These are phyloP conservation scores for Schoenoplectus triqueter DNA, from an alignment of 202 grass and related monocot genomes.

Conservation along the genomic window DNA sequence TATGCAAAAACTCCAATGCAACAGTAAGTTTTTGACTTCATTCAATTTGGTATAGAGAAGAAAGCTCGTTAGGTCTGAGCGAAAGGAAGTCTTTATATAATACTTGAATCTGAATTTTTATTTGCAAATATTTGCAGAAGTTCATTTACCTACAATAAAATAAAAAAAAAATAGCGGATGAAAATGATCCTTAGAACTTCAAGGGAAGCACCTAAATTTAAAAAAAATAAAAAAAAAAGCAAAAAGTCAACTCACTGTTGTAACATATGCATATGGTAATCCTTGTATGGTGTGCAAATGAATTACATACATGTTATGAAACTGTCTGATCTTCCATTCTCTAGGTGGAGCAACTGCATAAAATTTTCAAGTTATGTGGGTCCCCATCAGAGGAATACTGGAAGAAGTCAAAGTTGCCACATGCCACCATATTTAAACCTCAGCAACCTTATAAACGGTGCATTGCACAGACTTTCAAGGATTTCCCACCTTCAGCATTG, in stretches of 20 bases:
- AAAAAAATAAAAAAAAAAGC: background rate
- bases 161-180: background rate
- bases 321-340: slow-evolving; percentile 11
- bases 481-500: slow-evolving; percentile 77
- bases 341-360: slow-evolving; percentile 95
- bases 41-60: background rate
- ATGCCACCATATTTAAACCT: slow-evolving; percentile 96
- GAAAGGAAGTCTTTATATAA: background rate
- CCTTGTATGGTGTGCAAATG: background rate
- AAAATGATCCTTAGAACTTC: background rate
- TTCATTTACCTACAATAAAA: background rate
- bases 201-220: background rate
- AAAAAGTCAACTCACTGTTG: background rate
- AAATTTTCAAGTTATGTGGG: slow-evolving; percentile 94
- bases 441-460: slow-evolving; percentile 82
- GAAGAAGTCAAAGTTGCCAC: slow-evolving; percentile 93
- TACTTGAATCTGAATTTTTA: slow-evolving; percentile 1
- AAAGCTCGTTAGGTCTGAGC: background rate
- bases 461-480: slow-evolving; percentile 85
- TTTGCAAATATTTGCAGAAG: background rate
- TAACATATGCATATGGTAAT: background rate
- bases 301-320: background rate
- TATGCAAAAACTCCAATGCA: slow-evolving; percentile 5
- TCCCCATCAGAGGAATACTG: slow-evolving; percentile 91
- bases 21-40: background rate